phyloP scores from a whole-genome alignment of 1,284 basidiomycete species.

The Tremellales sp. region DNA sequence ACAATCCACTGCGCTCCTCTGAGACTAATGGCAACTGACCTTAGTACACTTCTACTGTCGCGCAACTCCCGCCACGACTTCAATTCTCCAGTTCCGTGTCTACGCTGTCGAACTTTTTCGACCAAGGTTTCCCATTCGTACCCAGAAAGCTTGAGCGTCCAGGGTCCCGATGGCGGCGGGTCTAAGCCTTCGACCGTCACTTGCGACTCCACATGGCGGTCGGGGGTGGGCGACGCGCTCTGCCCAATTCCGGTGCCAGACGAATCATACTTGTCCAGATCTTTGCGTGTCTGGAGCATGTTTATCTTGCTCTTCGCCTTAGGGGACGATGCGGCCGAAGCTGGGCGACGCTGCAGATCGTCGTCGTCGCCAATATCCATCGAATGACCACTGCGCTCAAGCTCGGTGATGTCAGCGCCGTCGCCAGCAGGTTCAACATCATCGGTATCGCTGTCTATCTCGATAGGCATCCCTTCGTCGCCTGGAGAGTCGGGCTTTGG shows the following conservation, averaged over 20 bases:
- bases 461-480: background rate
- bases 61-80: background rate
- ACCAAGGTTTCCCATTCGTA: too few species aligned
- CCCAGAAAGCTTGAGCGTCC: too few species aligned
- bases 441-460: background rate
- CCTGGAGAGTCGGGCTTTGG: conserved; percentile 1
- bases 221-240: too few species aligned
- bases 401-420: background rate
- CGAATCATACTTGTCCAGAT: too few species aligned
- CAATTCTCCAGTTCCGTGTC: too few species aligned
- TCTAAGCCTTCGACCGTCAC: too few species aligned
- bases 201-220: too few species aligned
- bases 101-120: too few species aligned
- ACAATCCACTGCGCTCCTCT: conserved; percentile 29
- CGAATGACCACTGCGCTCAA: background rate
- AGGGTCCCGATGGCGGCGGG: too few species aligned
- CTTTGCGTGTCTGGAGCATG: conserved; percentile 6
- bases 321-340: background rate
- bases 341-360: background rate
- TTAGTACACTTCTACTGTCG: background rate
- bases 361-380: too few species aligned
- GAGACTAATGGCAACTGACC: conserved; percentile 19
- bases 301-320: background rate
- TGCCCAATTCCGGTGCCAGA: too few species aligned
- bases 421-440: too few species aligned